Evolutionary conservation across 768 basidiomycete genomes (phyloP).

Genomic region (Suillus lakei): DNA sequence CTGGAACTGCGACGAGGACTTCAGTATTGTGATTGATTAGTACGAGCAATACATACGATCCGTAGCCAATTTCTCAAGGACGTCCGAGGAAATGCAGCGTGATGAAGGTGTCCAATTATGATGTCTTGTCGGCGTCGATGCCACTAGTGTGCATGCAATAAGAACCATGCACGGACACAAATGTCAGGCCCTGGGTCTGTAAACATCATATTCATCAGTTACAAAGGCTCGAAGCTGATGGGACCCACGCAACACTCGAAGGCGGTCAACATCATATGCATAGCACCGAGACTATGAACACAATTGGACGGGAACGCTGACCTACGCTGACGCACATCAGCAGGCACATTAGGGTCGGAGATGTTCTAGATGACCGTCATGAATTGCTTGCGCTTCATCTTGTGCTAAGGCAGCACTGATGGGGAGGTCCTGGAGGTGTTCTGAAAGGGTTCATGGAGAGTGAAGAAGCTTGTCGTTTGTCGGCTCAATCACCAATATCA

Average conservation of each 20-base stretch:
- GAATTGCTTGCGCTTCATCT: conserved; percentile 81
- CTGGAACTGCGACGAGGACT: conserved; percentile 54
- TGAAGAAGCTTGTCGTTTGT: conserved; percentile 20
- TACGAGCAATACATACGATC: conserved; percentile 60
- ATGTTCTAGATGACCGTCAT: conserved; percentile 86
- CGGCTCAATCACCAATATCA: background rate
- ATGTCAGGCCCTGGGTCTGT: too few relatives aligned
- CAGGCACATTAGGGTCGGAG: conserved; percentile 76
- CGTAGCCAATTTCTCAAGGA: conserved; percentile 68
- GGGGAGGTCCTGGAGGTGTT: conserved; percentile 91
- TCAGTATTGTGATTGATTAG: conserved; percentile 6
- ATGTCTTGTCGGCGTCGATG: conserved; percentile 91
- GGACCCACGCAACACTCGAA: too few relatives aligned
- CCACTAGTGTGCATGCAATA: conserved; percentile 96
- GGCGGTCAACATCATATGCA: too few relatives aligned
- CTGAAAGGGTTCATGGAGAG: conserved; percentile 58
- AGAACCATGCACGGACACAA: too few relatives aligned
- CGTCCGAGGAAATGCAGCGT: conserved; percentile 86
- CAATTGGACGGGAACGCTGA: conserved; percentile 99
- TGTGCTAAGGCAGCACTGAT: conserved; percentile 97
- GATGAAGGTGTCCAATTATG: conserved; percentile 81
- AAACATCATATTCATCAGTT: too few relatives aligned
- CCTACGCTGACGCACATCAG: too few relatives aligned
- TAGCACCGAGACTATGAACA: too few relatives aligned
- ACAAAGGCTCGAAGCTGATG: too few relatives aligned